Evolutionary conservation across 371 early-diverging fungal genomes (phyloP).

Genomic region (Coemansia sp.): DNA sequence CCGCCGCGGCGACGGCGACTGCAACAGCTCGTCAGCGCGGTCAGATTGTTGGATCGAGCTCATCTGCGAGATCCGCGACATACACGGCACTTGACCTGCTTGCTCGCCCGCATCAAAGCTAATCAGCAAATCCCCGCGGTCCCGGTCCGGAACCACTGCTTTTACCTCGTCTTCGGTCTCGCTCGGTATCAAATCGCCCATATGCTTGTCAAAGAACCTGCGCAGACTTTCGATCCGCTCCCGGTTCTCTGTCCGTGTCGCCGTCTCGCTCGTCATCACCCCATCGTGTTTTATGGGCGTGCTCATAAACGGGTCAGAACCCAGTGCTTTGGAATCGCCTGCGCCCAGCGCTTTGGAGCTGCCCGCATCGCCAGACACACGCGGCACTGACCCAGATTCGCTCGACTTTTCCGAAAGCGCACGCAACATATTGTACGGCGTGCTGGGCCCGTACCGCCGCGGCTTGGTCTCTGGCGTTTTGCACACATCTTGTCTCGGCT

Average conservation of each 20-base stretch:
- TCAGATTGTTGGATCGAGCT: conserved; percentile 18
- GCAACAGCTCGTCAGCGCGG: conserved; percentile 3
- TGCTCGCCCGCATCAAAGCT: conserved; percentile 15
- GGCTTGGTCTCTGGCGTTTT: conserved; percentile 19
- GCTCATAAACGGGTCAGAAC: conserved; percentile 8
- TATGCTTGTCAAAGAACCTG: conserved; percentile 17
- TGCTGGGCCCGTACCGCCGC: conserved; percentile 5
- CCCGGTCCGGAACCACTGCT: not conserved
- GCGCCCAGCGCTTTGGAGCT: not conserved
- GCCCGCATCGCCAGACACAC: too few relatives aligned
- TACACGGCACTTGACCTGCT: conserved; percentile 2
- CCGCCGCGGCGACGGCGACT: conserved; percentile 27
- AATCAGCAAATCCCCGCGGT: conserved; percentile 8
- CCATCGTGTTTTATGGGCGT: conserved; percentile 18
- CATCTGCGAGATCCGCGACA: conserved; percentile 25
- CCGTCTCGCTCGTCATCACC: not conserved
- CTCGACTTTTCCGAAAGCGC: conserved; percentile 34
- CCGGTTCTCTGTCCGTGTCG: conserved; percentile 20
- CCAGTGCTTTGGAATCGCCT: not conserved
- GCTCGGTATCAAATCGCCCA: not conserved
- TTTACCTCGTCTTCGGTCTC: not conserved
- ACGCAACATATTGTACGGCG: conserved; percentile 27
- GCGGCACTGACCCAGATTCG: conserved; percentile 7
- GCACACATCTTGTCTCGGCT: not conserved
- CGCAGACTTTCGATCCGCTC: conserved; percentile 30